These are phyloP conservation scores for Paraglomus occultum DNA, from an alignment of 192 early-diverging fungal genomes.

Conservation along the genomic window DNA sequence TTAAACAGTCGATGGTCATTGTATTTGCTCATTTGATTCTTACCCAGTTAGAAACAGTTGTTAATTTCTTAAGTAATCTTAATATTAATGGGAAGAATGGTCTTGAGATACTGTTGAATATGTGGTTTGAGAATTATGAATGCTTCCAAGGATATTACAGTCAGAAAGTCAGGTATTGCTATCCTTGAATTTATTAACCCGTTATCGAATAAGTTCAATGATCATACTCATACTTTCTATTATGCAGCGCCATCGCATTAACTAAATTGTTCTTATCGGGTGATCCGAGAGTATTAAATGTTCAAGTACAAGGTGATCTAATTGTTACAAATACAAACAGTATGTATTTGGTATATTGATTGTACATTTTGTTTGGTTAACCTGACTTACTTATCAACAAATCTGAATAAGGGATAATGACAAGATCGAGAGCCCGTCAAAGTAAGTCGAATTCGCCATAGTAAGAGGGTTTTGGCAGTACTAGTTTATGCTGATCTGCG, in stretches of 20 bases:
- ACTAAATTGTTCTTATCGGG: conserved; percentile 64
- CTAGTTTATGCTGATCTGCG: background rate
- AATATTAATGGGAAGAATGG: conserved; percentile 65
- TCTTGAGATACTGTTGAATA: conserved; percentile 68
- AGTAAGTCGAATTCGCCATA: conserved; percentile 36
- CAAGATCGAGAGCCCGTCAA: conserved; percentile 50
- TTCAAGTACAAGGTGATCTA: conserved; percentile 82
- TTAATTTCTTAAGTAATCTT: conserved; percentile 66
- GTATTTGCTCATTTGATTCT: conserved; percentile 85
- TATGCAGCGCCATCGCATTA: conserved; percentile 68
- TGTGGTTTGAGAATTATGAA: conserved; percentile 83
- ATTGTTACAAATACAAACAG: conserved; percentile 46
- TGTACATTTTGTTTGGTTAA: conserved; percentile 10
- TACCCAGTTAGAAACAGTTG: conserved; percentile 63
- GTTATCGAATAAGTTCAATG: background rate
- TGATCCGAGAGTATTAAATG: conserved; percentile 61
- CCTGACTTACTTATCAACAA: background rate
- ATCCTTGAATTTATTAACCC: background rate
- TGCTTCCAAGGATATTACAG: conserved; percentile 81
- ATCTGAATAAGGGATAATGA: conserved; percentile 48
- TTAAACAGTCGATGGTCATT: conserved; percentile 69
- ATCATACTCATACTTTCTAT: background rate
- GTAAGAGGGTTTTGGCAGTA: too few relatives aligned
- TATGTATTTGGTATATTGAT: conserved; percentile 17
- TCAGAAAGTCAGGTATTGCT: conserved; percentile 70